A percentile compares a stretch with the other conserved stretches of the same genome.
phyloP scores from a whole-genome alignment of 257 asterid species.

The Coffea eugenioides region DNA sequence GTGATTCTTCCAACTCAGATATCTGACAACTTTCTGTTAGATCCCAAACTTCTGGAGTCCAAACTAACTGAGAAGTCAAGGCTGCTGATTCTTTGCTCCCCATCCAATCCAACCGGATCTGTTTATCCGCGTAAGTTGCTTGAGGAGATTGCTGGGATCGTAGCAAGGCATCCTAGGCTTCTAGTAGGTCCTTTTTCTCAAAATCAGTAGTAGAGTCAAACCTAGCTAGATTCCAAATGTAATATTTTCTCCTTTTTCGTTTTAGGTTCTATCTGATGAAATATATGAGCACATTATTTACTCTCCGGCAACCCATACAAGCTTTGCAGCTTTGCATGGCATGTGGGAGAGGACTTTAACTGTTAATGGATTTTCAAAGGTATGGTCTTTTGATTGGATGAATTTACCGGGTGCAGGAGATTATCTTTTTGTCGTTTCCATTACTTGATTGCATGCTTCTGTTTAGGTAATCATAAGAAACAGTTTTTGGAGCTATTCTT shows the following conservation, averaged over 20 bases:
- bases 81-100: conserved; percentile 90
- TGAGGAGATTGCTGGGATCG: conserved; percentile 84
- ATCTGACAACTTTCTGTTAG: conserved; percentile 79
- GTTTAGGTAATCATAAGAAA: background rate
- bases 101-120: conserved; percentile 98
- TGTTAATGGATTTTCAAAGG: conserved; percentile 96
- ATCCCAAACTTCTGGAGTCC: conserved; percentile 81
- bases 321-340: conserved; percentile 95
- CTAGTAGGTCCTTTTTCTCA: conserved; percentile 48
- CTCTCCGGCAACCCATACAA: conserved; percentile 89
- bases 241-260: conserved; percentile 13
- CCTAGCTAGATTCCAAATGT: background rate
- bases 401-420: background rate
- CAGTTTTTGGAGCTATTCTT: conserved; percentile 12
- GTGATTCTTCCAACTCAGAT: conserved; percentile 72
- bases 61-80: conserved; percentile 79
- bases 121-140: conserved; percentile 84
- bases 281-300: conserved; percentile 93
- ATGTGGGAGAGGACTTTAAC: conserved; percentile 98
- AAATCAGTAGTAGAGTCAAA: background rate
- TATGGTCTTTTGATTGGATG: conserved; percentile 22
- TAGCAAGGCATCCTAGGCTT: conserved; percentile 90
- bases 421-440: background rate
- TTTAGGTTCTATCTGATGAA: conserved; percentile 92
- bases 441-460: background rate